These are phyloP conservation scores for Torrubiellomyces zombiae DNA, from an alignment of 2,329 filamentous ascomycete species.

Conservation along the genomic window DNA sequence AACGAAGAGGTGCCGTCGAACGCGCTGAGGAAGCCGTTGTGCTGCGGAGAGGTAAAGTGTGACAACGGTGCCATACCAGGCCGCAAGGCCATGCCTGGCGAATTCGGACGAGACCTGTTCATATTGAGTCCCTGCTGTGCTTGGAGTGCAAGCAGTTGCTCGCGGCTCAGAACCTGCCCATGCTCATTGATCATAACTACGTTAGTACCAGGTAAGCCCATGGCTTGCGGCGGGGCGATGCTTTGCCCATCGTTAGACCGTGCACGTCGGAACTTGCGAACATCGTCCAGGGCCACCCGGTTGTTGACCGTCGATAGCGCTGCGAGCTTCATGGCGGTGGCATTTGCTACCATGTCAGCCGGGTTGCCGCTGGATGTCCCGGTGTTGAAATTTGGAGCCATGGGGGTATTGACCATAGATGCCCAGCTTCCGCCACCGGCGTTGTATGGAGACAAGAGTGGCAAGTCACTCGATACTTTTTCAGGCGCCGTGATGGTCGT, in stretches of 20 bases:
- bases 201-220: conserved; percentile 52
- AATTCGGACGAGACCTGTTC: conserved; percentile 73
- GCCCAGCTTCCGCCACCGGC: conserved; percentile 86
- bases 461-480: conserved; percentile 51
- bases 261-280: conserved; percentile 84
- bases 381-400: conserved; percentile 69
- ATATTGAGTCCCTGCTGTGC: conserved; percentile 48
- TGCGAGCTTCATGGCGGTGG: conserved; percentile 96
- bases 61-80: conserved; percentile 43
- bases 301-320: conserved; percentile 97
- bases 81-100: conserved; percentile 75
- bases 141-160: conserved; percentile 72
- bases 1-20: conserved; percentile 65
- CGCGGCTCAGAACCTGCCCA: conserved; percentile 70
- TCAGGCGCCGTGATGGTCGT: conserved; percentile 63
- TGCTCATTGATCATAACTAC: conserved; percentile 91
- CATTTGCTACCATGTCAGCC: conserved; percentile 96
- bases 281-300: conserved; percentile 89
- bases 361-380: conserved; percentile 42
- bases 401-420: conserved; percentile 94
- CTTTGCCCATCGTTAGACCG: conserved; percentile 71
- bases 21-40: conserved; percentile 83
- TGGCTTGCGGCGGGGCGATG: conserved; percentile 38
- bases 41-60: conserved; percentile 73
- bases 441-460: conserved; percentile 70